Percentiles rank a stretch among this genome's conserved stretches.
Conservation (phyloP, 1,139 yeast species). For the Keqinozyma sinolaborantium region DNA sequence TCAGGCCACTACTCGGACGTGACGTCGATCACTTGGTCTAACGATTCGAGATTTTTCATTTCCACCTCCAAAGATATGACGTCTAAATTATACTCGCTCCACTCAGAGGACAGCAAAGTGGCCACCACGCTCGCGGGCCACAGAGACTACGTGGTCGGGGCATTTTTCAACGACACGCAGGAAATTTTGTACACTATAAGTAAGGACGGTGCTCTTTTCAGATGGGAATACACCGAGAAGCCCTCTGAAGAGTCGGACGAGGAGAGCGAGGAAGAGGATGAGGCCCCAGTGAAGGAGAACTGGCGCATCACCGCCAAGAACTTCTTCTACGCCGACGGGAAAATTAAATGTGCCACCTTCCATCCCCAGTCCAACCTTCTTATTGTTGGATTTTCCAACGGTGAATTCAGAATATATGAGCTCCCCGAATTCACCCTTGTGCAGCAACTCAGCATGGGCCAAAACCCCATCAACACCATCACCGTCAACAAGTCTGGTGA, state of each 20-base stretch:
- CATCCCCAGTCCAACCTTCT: slow-evolving; percentile 69
- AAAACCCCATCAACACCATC: slow-evolving; percentile 81
- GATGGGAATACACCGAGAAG: slow-evolving; percentile 78
- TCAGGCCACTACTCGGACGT: slow-evolving; percentile 93
- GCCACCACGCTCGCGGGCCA: slow-evolving; percentile 92
- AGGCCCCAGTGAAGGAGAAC: slow-evolving; percentile 20
- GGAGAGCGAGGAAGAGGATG: slow-evolving; percentile 24
- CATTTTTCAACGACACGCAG: slow-evolving; percentile 82
- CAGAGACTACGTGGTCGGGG: slow-evolving; percentile 79
- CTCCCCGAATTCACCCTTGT: slow-evolving; percentile 66
- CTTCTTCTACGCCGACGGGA: slow-evolving; percentile 68
- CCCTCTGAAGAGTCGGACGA: slow-evolving; percentile 36
- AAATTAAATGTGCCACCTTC: slow-evolving; percentile 78
- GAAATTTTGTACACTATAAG: slow-evolving; percentile 88
- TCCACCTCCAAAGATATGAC: slow-evolving; percentile 91
- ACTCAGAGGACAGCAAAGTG: slow-evolving; percentile 71
- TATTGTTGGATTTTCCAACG: slow-evolving; percentile 87
- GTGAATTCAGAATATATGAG: slow-evolving; percentile 92
- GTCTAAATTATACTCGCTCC: slow-evolving; percentile 77
- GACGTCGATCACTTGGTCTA: slow-evolving; percentile 79
- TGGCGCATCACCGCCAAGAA: slow-evolving; percentile 87
- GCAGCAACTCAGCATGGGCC: slow-evolving; percentile 91
- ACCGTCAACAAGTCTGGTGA: slow-evolving; percentile 82
- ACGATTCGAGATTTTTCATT: slow-evolving; percentile 81
- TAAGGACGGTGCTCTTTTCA: slow-evolving; percentile 91